Conservation (phyloP, 2,329 filamentous ascomycete genomes). For the Fusarium agapanthi region DNA sequence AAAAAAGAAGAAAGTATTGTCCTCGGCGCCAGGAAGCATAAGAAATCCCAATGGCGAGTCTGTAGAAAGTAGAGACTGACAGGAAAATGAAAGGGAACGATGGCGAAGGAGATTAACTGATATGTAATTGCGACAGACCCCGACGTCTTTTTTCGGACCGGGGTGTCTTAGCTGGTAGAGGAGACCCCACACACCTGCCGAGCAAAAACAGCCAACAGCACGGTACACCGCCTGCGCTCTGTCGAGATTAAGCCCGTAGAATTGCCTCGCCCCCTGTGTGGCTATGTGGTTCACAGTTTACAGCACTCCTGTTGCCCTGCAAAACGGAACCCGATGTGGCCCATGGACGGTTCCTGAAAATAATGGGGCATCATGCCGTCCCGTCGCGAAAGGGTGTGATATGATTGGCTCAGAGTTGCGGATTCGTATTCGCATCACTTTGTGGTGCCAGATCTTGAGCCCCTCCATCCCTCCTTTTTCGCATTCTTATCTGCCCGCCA, state of each 20-base stretch:
- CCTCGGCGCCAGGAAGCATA: conserved; percentile 16
- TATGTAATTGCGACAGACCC: conserved; percentile 43
- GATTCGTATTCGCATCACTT: conserved; percentile 38
- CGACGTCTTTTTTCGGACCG: conserved; percentile 38
- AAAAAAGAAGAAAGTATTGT: background rate
- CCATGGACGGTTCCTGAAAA: conserved; percentile 27
- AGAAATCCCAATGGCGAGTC: conserved; percentile 30
- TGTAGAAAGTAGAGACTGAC: conserved; percentile 21
- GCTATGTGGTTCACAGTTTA: conserved; percentile 8
- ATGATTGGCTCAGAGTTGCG: conserved; percentile 21
- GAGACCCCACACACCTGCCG: conserved; percentile 22
- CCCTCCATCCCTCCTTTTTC: conserved; percentile 29
- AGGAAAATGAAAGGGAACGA: conserved; percentile 26
- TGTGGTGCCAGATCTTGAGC: conserved; percentile 27
- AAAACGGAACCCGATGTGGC: conserved; percentile 16
- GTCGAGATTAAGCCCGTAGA: conserved; percentile 15
- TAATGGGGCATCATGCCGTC: background rate
- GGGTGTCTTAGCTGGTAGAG: conserved; percentile 22
- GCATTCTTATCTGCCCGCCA: conserved; percentile 34
- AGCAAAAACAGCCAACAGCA: conserved; percentile 19
- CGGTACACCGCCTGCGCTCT: conserved; percentile 28
- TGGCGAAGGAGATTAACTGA: conserved; percentile 45
- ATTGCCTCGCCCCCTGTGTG: background rate
- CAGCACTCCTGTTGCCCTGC: background rate
- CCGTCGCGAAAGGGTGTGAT: background rate